Evolutionary conservation across 1,284 basidiomycete species (phyloP).

Genomic region (Farysia itapuensis): DNA sequence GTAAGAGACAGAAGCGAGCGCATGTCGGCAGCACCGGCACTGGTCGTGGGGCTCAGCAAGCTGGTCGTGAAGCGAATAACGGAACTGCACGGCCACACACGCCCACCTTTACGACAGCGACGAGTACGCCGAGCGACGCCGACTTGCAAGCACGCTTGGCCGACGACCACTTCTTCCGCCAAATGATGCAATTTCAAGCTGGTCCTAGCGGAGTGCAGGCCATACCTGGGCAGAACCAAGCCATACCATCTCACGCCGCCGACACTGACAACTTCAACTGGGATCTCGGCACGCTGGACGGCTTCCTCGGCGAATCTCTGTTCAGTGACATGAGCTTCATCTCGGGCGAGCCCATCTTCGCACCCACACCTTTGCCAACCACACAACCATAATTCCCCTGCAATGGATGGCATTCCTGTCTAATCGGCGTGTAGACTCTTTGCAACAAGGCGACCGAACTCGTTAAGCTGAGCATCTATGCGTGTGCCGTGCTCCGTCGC

Average conservation of each 20-base stretch:
- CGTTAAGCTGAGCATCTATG: too few relatives aligned
- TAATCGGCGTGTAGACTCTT: too few relatives aligned
- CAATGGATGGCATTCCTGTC: too few relatives aligned
- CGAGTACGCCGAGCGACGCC: too few relatives aligned
- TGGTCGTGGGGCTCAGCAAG: too few relatives aligned
- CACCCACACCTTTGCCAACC: too few relatives aligned
- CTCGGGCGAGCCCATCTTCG: not conserved
- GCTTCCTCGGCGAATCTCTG: slow-evolving; percentile 26
- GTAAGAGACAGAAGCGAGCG: not conserved
- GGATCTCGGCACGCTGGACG: slow-evolving; percentile 36
- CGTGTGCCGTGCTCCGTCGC: too few relatives aligned
- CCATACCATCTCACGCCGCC: not conserved
- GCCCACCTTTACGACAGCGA: not conserved
- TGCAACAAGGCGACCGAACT: too few relatives aligned
- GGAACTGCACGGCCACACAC: not conserved
- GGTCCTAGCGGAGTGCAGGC: slow-evolving; percentile 35
- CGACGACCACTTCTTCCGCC: slow-evolving; percentile 16
- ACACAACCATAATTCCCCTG: too few relatives aligned
- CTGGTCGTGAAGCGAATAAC: too few relatives aligned
- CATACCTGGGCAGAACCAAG: not conserved
- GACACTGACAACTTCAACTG: slow-evolving; percentile 1
- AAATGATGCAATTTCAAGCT: slow-evolving; percentile 38
- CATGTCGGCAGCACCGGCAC: not conserved
- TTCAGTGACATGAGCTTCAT: slow-evolving; percentile 43
- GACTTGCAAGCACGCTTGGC: not conserved